Conservation (phyloP, 1,284 basidiomycete species). For the Moniliophthora roreri region DNA sequence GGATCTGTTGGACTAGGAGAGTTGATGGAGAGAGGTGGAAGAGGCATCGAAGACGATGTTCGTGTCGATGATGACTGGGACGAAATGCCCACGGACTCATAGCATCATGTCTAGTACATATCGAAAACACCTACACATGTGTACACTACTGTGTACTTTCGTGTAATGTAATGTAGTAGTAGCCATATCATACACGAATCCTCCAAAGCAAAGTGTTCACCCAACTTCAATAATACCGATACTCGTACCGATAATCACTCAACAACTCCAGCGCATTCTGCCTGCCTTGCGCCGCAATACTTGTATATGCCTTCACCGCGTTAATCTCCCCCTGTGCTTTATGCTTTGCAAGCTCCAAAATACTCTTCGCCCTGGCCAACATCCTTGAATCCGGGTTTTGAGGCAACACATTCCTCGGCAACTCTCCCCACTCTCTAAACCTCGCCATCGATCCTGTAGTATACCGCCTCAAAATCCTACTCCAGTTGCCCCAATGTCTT, state of each 20-base stretch:
- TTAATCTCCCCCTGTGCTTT: not conserved
- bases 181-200: too few relatives aligned
- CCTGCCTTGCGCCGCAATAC: not conserved
- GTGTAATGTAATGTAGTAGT: too few relatives aligned
- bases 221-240: not conserved
- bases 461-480: constrained; percentile 10
- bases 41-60: constrained; percentile 18
- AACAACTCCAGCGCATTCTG: not conserved
- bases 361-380: constrained; percentile 11
- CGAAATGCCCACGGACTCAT: constrained; percentile 21
- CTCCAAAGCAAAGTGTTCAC: too few relatives aligned
- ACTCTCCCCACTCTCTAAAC: constrained; percentile 4
- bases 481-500: constrained; percentile 7
- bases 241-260: not conserved
- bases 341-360: constrained; percentile 4
- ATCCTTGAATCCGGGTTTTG: constrained; percentile 12
- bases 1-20: constrained; percentile 7
- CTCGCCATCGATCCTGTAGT: not conserved
- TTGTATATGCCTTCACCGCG: not conserved
- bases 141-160: too few relatives aligned
- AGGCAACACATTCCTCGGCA: constrained; percentile 16
- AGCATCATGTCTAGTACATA: not conserved
- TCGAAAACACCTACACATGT: too few relatives aligned
- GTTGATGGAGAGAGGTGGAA: constrained; percentile 30
- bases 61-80: constrained; percentile 30